A percentile compares a stretch with the other conserved stretches of the same genome.
phyloP scores from a whole-genome alignment of 441 rosid species.

The Biscutella auriculata region DNA sequence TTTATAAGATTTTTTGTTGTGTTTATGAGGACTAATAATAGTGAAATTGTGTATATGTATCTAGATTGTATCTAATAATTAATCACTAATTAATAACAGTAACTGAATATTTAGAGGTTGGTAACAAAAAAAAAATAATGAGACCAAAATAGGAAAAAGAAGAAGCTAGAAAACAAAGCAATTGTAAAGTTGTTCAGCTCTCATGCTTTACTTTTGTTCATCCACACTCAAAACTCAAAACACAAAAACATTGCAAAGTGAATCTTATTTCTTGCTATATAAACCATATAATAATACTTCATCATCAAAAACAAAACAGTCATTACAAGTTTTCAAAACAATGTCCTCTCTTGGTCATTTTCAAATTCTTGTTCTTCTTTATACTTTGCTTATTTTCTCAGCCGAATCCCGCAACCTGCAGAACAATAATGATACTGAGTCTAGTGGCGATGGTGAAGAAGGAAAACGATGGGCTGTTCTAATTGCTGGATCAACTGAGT shows the following conservation, averaged over 20 bases:
- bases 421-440: background rate
- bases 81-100: too few relatives aligned
- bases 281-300: background rate
- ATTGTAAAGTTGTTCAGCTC: background rate
- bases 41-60: too few relatives aligned
- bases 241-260: background rate
- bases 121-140: too few relatives aligned
- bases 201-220: background rate
- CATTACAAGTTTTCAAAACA: background rate
- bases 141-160: background rate
- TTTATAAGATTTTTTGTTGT: too few relatives aligned
- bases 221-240: slow-evolving; percentile 9
- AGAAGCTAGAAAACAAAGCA: slow-evolving; percentile 7
- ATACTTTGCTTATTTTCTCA: slow-evolving; percentile 8
- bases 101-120: too few relatives aligned
- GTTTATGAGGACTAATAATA: too few relatives aligned
- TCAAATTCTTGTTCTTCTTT: slow-evolving; percentile 9
- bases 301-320: background rate
- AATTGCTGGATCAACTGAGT: slow-evolving; percentile 42
- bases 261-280: slow-evolving; percentile 2
- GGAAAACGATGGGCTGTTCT: slow-evolving; percentile 55
- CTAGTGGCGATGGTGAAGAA: background rate
- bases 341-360: slow-evolving; percentile 19
- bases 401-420: slow-evolving; percentile 3
- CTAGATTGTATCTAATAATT: too few relatives aligned